Evolutionary conservation across 2,329 filamentous ascomycete species (phyloP).

Genomic region (Botrytis pseudocinerea): DNA sequence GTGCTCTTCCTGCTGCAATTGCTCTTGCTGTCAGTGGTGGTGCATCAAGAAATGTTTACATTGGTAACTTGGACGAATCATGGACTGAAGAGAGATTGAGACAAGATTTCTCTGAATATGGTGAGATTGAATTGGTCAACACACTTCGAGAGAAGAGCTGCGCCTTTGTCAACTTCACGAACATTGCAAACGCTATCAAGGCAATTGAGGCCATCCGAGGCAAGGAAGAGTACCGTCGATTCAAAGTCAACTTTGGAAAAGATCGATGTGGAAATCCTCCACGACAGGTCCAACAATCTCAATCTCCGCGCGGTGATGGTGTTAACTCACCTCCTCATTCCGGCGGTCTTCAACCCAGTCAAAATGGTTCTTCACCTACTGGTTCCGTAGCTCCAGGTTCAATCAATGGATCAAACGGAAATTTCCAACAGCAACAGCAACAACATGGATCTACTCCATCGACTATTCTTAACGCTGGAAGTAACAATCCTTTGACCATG

Average conservation of each 20-base stretch:
- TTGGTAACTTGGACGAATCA: slow-evolving; percentile 94
- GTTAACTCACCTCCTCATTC: slow-evolving; percentile 53
- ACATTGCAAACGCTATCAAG: slow-evolving; percentile 99
- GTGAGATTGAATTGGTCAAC: slow-evolving; percentile 97
- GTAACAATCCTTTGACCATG: slow-evolving; percentile 87
- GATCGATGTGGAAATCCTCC: slow-evolving; percentile 96
- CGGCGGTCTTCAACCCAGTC: slow-evolving; percentile 39
- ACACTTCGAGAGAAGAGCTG: slow-evolving; percentile 97
- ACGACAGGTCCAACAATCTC: slow-evolving; percentile 70
- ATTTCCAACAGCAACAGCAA: slow-evolving; percentile 36
- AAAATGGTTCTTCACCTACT: slow-evolving; percentile 40
- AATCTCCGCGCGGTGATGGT: slow-evolving; percentile 65
- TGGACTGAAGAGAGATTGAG: slow-evolving; percentile 96
- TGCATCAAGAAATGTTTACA: slow-evolving; percentile 97
- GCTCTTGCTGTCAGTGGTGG: slow-evolving; percentile 94
- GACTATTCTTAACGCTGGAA: slow-evolving; percentile 73
- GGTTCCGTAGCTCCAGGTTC: slow-evolving; percentile 53
- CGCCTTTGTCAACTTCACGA: slow-evolving; percentile 99
- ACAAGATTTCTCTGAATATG: slow-evolving; percentile 96
- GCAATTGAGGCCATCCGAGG: slow-evolving; percentile 94
- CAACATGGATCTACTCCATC: slow-evolving; percentile 63
- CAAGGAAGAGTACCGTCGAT: slow-evolving; percentile 94
- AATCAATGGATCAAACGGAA: slow-evolving; percentile 41
- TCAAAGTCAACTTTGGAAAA: slow-evolving; percentile 99
- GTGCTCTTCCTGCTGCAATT: slow-evolving; percentile 91